phyloP scores from a whole-genome alignment of 2,329 filamentous ascomycete species.

The Sporothrix variecibatus region DNA sequence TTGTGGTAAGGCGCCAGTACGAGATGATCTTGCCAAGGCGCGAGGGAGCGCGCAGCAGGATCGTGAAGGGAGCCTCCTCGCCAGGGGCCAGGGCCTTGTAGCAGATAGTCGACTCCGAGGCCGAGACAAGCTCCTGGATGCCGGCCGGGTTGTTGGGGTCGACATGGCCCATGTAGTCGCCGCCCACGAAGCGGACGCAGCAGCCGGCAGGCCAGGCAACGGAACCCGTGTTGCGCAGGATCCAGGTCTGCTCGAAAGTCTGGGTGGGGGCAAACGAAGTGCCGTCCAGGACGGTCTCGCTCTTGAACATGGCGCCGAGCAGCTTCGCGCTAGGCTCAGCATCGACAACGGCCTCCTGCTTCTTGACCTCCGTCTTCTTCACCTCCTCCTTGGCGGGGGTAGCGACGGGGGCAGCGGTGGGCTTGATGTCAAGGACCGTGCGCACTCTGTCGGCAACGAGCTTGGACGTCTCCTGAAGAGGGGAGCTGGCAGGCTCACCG shows the following conservation, averaged over 20 bases:
- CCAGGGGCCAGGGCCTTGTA: slow-evolving; percentile 69
- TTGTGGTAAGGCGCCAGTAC: slow-evolving; percentile 91
- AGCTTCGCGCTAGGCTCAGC: slow-evolving; percentile 36
- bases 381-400: neutral
- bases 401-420: slow-evolving; percentile 39
- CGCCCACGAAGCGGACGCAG: slow-evolving; percentile 86
- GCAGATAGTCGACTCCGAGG: slow-evolving; percentile 80
- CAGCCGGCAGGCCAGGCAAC: slow-evolving; percentile 84
- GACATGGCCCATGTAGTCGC: slow-evolving; percentile 94
- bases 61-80: slow-evolving; percentile 76
- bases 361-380: neutral
- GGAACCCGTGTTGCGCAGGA: slow-evolving; percentile 80
- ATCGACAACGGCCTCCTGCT: neutral
- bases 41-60: slow-evolving; percentile 77
- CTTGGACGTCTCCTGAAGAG: neutral
- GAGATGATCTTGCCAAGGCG: slow-evolving; percentile 82
- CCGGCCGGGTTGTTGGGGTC: slow-evolving; percentile 79
- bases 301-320: slow-evolving; percentile 65
- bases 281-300: slow-evolving; percentile 78
- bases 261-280: slow-evolving; percentile 68
- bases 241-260: slow-evolving; percentile 88
- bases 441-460: slow-evolving; percentile 43
- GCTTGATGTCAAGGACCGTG: slow-evolving; percentile 73
- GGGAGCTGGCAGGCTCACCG: neutral
- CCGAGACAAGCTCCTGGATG: slow-evolving; percentile 72